phyloP scores from a whole-genome alignment of 208 protist genomes.

The Acanthamoeba healyi region DNA sequence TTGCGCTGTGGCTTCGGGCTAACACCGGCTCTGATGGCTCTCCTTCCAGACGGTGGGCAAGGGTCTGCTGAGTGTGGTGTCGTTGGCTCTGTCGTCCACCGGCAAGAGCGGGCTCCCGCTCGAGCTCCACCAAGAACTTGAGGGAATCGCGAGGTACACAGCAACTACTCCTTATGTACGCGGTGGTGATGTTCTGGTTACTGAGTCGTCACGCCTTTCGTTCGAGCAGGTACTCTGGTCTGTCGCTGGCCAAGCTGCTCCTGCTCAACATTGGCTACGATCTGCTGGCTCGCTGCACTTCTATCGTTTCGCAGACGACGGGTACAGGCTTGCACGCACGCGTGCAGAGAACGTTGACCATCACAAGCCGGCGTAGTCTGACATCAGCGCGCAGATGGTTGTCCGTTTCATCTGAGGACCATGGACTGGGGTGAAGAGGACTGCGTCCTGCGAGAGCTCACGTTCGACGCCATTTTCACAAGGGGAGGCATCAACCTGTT shows the following conservation, averaged over 20 bases:
- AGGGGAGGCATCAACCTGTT: not conserved
- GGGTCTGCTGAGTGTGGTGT: not conserved
- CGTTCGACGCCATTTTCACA: conserved; percentile 10
- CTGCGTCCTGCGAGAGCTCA: not conserved
- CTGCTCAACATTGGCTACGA: conserved; percentile 53
- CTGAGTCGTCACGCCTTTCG: not conserved
- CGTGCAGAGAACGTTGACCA: not conserved
- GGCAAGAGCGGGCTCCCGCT: conserved; percentile 2
- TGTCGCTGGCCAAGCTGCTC: conserved; percentile 1
- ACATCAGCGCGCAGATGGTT: too few relatives aligned
- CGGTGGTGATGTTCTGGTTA: too few relatives aligned
- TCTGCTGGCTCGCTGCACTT: conserved; percentile 12
- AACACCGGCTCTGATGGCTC: too few relatives aligned
- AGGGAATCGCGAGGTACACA: not conserved
- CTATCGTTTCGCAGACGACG: not conserved
- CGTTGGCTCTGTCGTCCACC: not conserved
- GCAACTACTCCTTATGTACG: not conserved
- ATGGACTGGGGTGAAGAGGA: conserved; percentile 25
- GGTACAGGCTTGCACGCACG: not conserved
- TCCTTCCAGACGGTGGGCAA: not conserved
- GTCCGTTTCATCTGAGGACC: conserved; percentile 19
- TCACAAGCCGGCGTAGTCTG: not conserved
- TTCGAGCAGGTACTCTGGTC: not conserved
- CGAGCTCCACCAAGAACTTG: conserved; percentile 21
- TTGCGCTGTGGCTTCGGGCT: too few relatives aligned